Evolutionary conservation across 352 stramenopile genomes (phyloP), one percentile per base, ranked within the genome.

Genomic region (Globisporangium paddicum): DNA sequence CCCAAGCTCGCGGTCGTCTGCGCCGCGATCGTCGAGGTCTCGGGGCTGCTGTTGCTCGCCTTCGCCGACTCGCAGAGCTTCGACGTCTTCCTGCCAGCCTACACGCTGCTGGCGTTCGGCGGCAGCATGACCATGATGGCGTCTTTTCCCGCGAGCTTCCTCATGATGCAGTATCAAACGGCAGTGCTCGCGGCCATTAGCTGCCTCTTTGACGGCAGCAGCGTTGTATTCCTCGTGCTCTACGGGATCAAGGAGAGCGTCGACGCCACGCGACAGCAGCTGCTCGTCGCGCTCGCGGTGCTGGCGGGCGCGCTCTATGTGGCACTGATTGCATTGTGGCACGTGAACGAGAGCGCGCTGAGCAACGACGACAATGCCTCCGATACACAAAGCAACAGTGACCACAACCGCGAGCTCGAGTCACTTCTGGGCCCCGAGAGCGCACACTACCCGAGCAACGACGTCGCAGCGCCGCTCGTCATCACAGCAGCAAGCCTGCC

Each of bases 121-220:
- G 83, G 83, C 3, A 86, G 72, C 59, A 78, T 93, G 51, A 93
- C 82, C 28, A 93, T 93, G 81, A 90, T 93, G 81, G 51, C 76
- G 50, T 89, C 77, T 38, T 93, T 82, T 55, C 82, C 83, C 2
- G 71, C 79, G 25, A 89, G 77, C 60, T 90, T 93, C 64, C 68
- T 90, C 23, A 69, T 89, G 46, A 72, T 88, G 64, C 68, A 79
- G 52, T 75, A 90, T 53, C 83, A 90, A 65, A 90, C 81, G 7
- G 82, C 75, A 16, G 88, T 90, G 53, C 78, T 93, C 11, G 83
- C 83, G 42, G 78, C 77, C 23, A 89, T 91, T 49, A 90, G 79
- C 47, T 93, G 83, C 45, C 63, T 90, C 13, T 91, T 90, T 51
- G 83, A 93, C 56, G 74, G 69, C 51, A 87, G 73, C 65, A 91